A percentile compares a stretch with the other conserved stretches of the same genome.
phyloP scores from a whole-genome alignment of 31 red algal species.

The Porphyra umbilicalis region DNA sequence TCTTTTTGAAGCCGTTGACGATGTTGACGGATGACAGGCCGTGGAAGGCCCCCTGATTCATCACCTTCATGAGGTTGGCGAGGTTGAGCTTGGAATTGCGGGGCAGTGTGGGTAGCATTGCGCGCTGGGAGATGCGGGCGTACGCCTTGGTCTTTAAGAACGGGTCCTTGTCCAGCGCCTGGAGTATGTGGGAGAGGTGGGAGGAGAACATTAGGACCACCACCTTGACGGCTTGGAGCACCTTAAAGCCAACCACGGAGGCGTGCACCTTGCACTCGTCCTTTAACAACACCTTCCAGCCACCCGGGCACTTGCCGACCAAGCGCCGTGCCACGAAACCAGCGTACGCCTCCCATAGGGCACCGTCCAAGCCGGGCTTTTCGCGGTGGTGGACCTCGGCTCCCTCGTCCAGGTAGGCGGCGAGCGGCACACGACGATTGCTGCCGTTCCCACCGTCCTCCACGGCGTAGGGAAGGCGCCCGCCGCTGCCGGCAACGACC shows the following conservation, averaged over 20 bases:
- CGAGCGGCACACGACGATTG: not conserved
- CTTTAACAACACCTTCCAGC: not conserved
- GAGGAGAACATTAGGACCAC: not conserved
- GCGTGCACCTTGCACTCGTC: not conserved
- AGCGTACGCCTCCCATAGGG: not conserved
- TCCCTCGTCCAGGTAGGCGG: not conserved
- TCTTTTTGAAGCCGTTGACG: not conserved
- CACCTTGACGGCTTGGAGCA: not conserved
- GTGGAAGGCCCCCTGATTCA: not conserved
- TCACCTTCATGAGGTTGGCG: not conserved
- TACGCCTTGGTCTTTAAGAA: not conserved
- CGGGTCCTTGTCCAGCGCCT: not conserved
- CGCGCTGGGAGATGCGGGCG: not conserved
- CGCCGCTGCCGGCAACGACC: not conserved
- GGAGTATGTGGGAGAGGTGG: not conserved
- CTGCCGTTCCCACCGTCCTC: not conserved
- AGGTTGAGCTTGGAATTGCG: not conserved
- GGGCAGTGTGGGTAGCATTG: not conserved
- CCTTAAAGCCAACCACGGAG: not conserved
- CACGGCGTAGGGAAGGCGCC: not conserved
- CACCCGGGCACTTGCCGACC: not conserved
- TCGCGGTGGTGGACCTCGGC: not conserved
- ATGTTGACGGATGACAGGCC: not conserved
- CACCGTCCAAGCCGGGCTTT: not conserved
- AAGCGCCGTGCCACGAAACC: not conserved